A percentile compares a stretch with the other conserved stretches of the same genome.
These are phyloP conservation scores for Lasiosphaeris hirsuta DNA, from an alignment of 495 filamentous ascomycete species.

Conservation along the genomic window DNA sequence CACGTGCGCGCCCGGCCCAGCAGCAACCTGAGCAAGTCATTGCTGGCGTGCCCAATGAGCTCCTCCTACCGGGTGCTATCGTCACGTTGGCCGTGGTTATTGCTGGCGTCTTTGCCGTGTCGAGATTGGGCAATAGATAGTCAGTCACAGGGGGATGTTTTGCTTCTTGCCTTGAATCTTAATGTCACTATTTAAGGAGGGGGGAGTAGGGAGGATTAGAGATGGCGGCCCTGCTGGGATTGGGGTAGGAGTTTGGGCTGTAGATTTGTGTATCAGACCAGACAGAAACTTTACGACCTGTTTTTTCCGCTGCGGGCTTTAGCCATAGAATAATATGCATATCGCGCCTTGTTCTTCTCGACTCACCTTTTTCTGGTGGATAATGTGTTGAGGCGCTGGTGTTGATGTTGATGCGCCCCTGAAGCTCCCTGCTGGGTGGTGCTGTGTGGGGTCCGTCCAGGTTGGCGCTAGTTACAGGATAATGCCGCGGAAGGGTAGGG, in stretches of 20 bases:
- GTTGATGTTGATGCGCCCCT: too few species aligned
- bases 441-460: not conserved
- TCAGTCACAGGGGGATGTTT: not conserved
- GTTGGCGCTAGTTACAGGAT: not conserved
- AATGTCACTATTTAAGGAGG: not conserved
- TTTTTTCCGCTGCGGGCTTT: not conserved
- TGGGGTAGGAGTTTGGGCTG: slow-evolving; percentile 6
- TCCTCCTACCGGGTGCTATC: slow-evolving; percentile 89
- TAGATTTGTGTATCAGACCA: slow-evolving; percentile 21
- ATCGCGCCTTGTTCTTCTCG: not conserved
- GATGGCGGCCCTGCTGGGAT: not conserved
- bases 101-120: slow-evolving; percentile 86
- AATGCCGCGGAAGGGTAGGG: not conserved
- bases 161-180: not conserved
- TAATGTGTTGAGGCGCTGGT: not conserved
- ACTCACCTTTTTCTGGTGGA: not conserved
- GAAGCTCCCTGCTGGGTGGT: too few species aligned
- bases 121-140: slow-evolving; percentile 68
- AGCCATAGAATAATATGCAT: slow-evolving; percentile 3
- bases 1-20: slow-evolving; percentile 32
- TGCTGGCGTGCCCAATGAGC: slow-evolving; percentile 88
- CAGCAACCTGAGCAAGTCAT: slow-evolving; percentile 72
- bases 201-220: not conserved
- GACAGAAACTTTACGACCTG: too few species aligned
- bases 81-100: slow-evolving; percentile 94